These are phyloP conservation scores for sweet orange (Citrus sinensis) DNA, from an alignment of 345 rosid genomes.

Conservation along the genomic window DNA sequence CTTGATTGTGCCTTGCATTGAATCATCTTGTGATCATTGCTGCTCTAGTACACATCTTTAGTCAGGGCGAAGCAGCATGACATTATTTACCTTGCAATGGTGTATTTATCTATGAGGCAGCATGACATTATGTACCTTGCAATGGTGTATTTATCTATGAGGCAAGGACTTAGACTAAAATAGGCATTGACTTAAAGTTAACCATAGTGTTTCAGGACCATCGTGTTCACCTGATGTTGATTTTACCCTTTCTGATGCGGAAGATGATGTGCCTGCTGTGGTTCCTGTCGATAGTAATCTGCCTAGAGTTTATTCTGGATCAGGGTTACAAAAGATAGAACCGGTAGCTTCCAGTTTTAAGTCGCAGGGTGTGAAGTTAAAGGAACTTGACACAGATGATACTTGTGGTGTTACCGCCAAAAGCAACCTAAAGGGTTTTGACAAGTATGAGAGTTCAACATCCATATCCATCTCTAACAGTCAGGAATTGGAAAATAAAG, in stretches of 20 bases:
- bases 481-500: constrained; percentile 25
- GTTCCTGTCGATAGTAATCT: constrained; percentile 22
- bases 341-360: constrained; percentile 17
- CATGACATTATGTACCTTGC: not conserved
- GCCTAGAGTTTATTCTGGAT: constrained; percentile 32
- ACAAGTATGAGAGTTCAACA: constrained; percentile 27
- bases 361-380: constrained; percentile 17
- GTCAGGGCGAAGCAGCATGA: not conserved
- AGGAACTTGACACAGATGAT: constrained; percentile 13
- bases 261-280: constrained; percentile 41
- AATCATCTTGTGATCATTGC: not conserved
- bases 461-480: constrained; percentile 14
- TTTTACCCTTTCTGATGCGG: constrained; percentile 44
- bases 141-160: constrained; percentile 5
- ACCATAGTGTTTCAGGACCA: constrained; percentile 46
- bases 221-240: constrained; percentile 31
- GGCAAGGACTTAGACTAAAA: constrained; percentile 23
- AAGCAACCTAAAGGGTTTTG: constrained; percentile 28
- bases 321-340: constrained; percentile 26
- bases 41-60: not conserved
- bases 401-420: constrained; percentile 23
- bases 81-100: constrained; percentile 8
- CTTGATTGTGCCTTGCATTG: not conserved
- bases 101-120: constrained; percentile 2
- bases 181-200: constrained; percentile 24